Conservation (phyloP, 1,139 yeast species). For the Kluyveromyces sp. region DNA sequence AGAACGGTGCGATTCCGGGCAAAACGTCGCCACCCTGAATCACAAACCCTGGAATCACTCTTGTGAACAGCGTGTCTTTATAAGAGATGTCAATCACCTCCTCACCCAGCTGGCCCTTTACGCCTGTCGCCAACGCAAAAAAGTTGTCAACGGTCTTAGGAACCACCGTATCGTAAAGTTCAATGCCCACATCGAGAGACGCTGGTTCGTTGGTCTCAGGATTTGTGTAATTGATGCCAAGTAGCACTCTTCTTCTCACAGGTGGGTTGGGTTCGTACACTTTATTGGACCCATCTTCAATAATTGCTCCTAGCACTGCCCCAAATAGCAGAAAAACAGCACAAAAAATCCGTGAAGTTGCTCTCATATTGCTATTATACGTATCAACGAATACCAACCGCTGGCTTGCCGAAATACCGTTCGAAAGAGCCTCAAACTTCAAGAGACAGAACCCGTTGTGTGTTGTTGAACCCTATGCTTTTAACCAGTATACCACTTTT, state of each 20-base stretch:
- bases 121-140: constrained; percentile 49
- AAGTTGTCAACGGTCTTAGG: constrained; percentile 68
- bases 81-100: constrained; percentile 54
- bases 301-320: background rate
- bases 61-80: constrained; percentile 53
- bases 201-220: constrained; percentile 13
- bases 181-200: constrained; percentile 45
- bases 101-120: constrained; percentile 41
- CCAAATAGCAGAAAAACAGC: background rate
- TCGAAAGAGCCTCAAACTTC: too few relatives aligned
- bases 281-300: constrained; percentile 5
- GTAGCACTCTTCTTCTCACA: constrained; percentile 20
- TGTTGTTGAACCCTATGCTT: too few relatives aligned
- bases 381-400: too few relatives aligned
- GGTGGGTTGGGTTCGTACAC: constrained; percentile 29
- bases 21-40: constrained; percentile 80
- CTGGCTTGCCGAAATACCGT: too few relatives aligned
- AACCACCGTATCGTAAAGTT: constrained; percentile 63
- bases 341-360: background rate
- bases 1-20: constrained; percentile 80
- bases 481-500: too few relatives aligned
- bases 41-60: constrained; percentile 60
- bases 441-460: too few relatives aligned
- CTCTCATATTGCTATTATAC: background rate
- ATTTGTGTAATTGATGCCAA: constrained; percentile 24